Evolutionary conservation across 306 rosid species (phyloP).

Genomic region (Elaeagnus macrophylla): DNA sequence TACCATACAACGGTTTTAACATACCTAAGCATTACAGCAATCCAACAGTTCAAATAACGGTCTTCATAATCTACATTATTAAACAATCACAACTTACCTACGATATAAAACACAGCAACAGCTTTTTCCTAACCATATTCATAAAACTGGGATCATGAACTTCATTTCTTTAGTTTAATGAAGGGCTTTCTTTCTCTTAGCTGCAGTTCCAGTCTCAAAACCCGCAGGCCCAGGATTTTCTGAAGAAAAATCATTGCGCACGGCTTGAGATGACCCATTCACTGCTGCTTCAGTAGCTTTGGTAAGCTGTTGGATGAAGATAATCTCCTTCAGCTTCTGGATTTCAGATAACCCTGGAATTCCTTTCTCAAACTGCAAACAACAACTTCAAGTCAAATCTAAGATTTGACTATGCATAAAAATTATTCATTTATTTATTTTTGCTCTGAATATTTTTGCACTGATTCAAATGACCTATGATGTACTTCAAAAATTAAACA

Average conservation of each 20-base stretch:
- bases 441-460: no score
- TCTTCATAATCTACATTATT: no score
- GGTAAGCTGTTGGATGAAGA: slow-evolving; percentile 29
- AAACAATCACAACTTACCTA: no score
- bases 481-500: no score
- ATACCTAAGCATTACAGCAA: no score
- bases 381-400: neutral
- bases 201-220: slow-evolving; percentile 5
- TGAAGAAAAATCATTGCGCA: slow-evolving; percentile 15
- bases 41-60: no score
- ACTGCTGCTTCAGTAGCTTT: slow-evolving; percentile 46
- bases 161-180: slow-evolving; percentile 14
- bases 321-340: slow-evolving; percentile 48
- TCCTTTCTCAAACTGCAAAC: slow-evolving; percentile 51
- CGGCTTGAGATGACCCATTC: slow-evolving; percentile 27
- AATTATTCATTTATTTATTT: no score
- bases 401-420: neutral
- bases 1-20: no score
- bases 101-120: no score
- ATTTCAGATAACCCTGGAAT: slow-evolving; percentile 22
- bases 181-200: slow-evolving; percentile 29
- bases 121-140: neutral
- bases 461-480: no score
- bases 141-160: neutral
- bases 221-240: neutral